Percentiles rank a stretch among this genome's conserved stretches.
phyloP scores from a whole-genome alignment of 805 yeast genomes.

The Cyberlindnera bimundalis region DNA sequence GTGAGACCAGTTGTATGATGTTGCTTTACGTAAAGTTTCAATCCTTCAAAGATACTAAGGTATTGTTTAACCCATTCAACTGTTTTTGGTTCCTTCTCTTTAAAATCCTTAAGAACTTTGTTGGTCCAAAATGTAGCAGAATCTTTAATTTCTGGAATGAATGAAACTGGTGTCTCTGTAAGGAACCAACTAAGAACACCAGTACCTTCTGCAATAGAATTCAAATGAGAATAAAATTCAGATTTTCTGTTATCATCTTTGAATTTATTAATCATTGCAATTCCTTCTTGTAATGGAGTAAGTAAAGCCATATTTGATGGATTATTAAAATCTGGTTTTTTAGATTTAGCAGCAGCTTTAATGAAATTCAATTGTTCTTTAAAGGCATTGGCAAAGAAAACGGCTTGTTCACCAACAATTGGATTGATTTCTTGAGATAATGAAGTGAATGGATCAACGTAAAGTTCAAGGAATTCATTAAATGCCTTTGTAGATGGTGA shows the following conservation, averaged over 20 bases:
- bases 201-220: conserved; percentile 83
- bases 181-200: conserved; percentile 92
- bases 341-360: conserved; percentile 52
- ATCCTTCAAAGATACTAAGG: conserved; percentile 59
- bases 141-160: conserved; percentile 80
- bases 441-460: conserved; percentile 58
- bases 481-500: conserved; percentile 47
- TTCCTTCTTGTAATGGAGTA: conserved; percentile 62
- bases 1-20: conserved; percentile 80
- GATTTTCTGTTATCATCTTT: conserved; percentile 77
- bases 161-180: conserved; percentile 68
- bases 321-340: conserved; percentile 60
- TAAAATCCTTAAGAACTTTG: conserved; percentile 80
- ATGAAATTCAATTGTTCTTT: conserved; percentile 56
- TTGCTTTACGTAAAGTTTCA: conserved; percentile 71
- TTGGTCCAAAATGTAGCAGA: conserved; percentile 94
- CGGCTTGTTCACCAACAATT: conserved; percentile 54
- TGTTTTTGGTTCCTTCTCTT: conserved; percentile 63
- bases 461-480: conserved; percentile 47
- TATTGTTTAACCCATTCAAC: conserved; percentile 79
- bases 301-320: conserved; percentile 54
- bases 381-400: conserved; percentile 49
- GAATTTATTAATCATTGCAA: conserved; percentile 53
- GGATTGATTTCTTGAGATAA: conserved; percentile 53
- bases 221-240: conserved; percentile 64